phyloP scores from a whole-genome alignment of 2,329 filamentous ascomycete genomes.

The Aquanectria penicillioides region DNA sequence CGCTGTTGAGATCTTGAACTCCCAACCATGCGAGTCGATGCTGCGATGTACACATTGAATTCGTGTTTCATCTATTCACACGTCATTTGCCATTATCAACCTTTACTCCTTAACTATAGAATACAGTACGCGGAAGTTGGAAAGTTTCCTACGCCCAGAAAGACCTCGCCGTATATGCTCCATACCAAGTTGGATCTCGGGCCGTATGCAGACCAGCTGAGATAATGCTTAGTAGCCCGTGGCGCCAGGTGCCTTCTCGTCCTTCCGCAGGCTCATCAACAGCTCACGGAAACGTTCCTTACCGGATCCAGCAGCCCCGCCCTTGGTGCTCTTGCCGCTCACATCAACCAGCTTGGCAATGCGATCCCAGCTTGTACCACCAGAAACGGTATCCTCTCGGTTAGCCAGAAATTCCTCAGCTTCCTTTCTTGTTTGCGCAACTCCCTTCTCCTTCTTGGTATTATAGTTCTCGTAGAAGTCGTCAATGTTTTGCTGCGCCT shows the following conservation, averaged over 20 bases:
- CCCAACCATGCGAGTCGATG: slow-evolving; percentile 8
- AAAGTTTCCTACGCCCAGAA: slow-evolving; percentile 34
- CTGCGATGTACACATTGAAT: slow-evolving; percentile 22
- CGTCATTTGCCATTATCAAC: slow-evolving; percentile 44
- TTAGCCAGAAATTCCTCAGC: slow-evolving; percentile 91
- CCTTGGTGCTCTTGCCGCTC: slow-evolving; percentile 89
- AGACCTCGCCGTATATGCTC: slow-evolving; percentile 30
- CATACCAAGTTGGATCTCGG: slow-evolving; percentile 31
- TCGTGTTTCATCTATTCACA: slow-evolving; percentile 40
- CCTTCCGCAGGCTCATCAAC: slow-evolving; percentile 87
- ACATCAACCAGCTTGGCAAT: slow-evolving; percentile 98
- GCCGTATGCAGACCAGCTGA: slow-evolving; percentile 10
- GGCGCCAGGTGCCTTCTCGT: slow-evolving; percentile 82
- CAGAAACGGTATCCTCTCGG: slow-evolving; percentile 91
- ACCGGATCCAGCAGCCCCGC: slow-evolving; percentile 87
- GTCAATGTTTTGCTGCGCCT: slow-evolving; percentile 93
- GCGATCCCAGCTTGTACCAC: slow-evolving; percentile 97
- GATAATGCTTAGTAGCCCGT: slow-evolving; percentile 63
- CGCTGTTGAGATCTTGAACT: slow-evolving; percentile 30
- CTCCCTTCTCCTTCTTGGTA: slow-evolving; percentile 93
- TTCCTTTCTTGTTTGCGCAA: slow-evolving; percentile 88
- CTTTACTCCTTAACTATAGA: slow-evolving; percentile 45
- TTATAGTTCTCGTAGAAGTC: slow-evolving; percentile 99
- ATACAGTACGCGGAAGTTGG: slow-evolving; percentile 40
- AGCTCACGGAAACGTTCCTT: slow-evolving; percentile 97